Conservation (phyloP, 495 filamentous ascomycete genomes). For the Entonaema liquescens region DNA sequence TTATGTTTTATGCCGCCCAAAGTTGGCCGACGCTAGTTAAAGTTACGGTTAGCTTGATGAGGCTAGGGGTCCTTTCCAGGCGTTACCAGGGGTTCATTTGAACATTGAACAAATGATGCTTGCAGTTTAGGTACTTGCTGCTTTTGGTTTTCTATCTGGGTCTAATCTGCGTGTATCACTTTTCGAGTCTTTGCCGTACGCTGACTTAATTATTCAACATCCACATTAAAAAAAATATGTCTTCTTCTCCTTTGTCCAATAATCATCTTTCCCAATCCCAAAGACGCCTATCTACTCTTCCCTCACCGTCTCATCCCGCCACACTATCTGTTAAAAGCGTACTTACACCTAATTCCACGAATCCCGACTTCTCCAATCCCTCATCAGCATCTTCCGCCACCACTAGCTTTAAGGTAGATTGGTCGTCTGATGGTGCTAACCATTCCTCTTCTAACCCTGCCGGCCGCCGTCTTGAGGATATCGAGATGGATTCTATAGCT, state of each 20-base stretch:
- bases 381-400: slow-evolving; percentile 46
- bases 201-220: slow-evolving; percentile 5
- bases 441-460: slow-evolving; percentile 36
- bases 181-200: slow-evolving; percentile 9
- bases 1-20: slow-evolving; percentile 12
- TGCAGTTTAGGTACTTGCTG: slow-evolving; percentile 6
- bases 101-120: slow-evolving; percentile 21
- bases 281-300: slow-evolving; percentile 25
- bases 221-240: slow-evolving; percentile 31
- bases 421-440: slow-evolving; percentile 41
- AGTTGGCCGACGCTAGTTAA: slow-evolving; percentile 9
- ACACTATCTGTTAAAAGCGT: slow-evolving; percentile 40
- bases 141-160: slow-evolving; percentile 3
- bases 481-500: slow-evolving; percentile 60
- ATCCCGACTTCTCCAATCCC: slow-evolving; percentile 41
- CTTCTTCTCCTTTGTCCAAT: slow-evolving; percentile 43
- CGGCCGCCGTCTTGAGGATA: slow-evolving; percentile 47
- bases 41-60: slow-evolving; percentile 4
- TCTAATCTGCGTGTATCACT: slow-evolving; percentile 8
- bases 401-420: slow-evolving; percentile 48
- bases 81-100: neutral
- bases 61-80: slow-evolving; percentile 10
- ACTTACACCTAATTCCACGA: slow-evolving; percentile 32
- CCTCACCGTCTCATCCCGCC: slow-evolving; percentile 21
- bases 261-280: slow-evolving; percentile 25